These are phyloP conservation scores for Austroboletus niveus DNA, from an alignment of 1,284 basidiomycete genomes.

Conservation along the genomic window DNA sequence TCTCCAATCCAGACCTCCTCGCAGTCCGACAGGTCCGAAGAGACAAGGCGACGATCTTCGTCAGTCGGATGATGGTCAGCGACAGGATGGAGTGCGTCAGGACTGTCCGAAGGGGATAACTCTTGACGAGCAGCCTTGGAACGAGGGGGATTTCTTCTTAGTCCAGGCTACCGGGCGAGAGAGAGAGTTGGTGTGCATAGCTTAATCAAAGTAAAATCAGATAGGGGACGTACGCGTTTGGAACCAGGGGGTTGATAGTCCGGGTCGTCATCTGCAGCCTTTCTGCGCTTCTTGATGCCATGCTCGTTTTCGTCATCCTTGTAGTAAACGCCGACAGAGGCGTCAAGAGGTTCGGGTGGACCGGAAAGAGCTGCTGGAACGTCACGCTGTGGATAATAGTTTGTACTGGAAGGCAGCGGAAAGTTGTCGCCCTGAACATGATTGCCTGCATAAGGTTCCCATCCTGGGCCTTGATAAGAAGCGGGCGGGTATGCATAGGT, in stretches of 20 bases:
- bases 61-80: conserved; percentile 42
- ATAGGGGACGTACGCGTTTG: conserved; percentile 49
- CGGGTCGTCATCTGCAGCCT: conserved; percentile 43
- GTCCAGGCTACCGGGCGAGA: conserved; percentile 30
- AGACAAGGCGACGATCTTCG: conserved; percentile 48
- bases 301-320: conserved; percentile 42
- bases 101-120: conserved; percentile 34
- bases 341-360: conserved; percentile 30
- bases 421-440: conserved; percentile 39
- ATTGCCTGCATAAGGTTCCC: conserved; percentile 41
- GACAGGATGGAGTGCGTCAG: conserved; percentile 32
- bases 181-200: background rate
- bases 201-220: background rate
- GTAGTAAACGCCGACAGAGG: conserved; percentile 28
- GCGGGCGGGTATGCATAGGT: conserved; percentile 34
- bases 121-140: conserved; percentile 39
- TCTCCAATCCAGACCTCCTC: conserved; percentile 71
- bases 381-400: conserved; percentile 36
- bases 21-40: conserved; percentile 77
- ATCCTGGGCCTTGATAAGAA: conserved; percentile 38
- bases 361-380: conserved; percentile 19
- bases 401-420: conserved; percentile 37
- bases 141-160: conserved; percentile 43
- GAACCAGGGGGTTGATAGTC: conserved; percentile 53
- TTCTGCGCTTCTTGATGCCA: conserved; percentile 52